These are phyloP conservation scores for Puccinia coronata DNA, from an alignment of 1,284 basidiomycete genomes.

Conservation along the genomic window DNA sequence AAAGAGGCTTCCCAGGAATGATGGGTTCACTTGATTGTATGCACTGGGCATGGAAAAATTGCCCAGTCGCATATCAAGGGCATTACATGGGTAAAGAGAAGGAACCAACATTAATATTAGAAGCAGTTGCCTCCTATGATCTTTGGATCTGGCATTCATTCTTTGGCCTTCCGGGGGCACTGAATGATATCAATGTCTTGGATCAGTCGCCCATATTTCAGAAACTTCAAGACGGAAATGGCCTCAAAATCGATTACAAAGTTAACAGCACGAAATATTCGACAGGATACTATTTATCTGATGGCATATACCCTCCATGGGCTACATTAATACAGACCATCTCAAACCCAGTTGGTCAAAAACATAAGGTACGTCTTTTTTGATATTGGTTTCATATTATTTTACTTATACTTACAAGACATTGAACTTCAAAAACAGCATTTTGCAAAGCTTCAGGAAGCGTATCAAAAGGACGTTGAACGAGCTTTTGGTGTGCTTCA, in stretches of 20 bases:
- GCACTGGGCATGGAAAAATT: constrained; percentile 39
- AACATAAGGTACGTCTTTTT: no score
- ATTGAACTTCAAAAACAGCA: no score
- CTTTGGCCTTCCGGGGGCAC: no score
- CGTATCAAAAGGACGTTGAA: constrained; percentile 9
- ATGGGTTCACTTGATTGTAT: constrained; percentile 31
- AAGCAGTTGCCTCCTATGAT: no score
- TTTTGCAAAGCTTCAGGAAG: constrained; percentile 14
- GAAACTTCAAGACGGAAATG: background rate
- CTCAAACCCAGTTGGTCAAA: background rate
- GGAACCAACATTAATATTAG: constrained; percentile 20
- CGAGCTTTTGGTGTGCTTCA: background rate
- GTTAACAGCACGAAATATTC: constrained; percentile 6
- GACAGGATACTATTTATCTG: constrained; percentile 13
- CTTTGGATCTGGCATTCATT: no score
- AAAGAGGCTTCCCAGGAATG: constrained; percentile 35
- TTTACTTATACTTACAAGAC: no score
- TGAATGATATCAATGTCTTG: no score
- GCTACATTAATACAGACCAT: constrained; percentile 4
- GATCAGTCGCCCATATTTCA: constrained; percentile 7
- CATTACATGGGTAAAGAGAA: constrained; percentile 35
- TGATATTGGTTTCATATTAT: no score
- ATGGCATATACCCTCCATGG: background rate
- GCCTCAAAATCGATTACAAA: background rate
- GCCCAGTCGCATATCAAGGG: background rate